Base-by-base conservation (phyloP, 345 rosid species). In the Citrus sp. region DNA sequence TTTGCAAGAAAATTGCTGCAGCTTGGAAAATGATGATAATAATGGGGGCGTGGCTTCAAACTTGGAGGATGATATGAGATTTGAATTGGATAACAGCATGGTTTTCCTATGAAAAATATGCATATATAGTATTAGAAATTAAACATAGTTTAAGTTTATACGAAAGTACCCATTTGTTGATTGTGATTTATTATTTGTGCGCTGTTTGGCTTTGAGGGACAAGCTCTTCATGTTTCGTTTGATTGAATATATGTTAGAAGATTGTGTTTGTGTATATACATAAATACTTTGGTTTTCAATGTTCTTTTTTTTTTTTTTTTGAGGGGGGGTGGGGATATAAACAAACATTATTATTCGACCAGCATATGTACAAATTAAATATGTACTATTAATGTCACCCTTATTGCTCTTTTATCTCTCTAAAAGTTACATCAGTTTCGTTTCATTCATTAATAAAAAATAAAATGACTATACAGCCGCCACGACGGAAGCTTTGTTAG, bases 31-130 rank as follows among this genome's bases (percentile, higher is more conserved):
- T 56, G 72, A 82, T 63, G 19, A 54, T 19, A 54, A 5, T 54
- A 18, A 54, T 54, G 58, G 58, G 58, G 87, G 79, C 61, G 87
- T 77, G 35, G 77, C 79, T 83, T 80, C 93, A 9, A 84, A 79
- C 80, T 75, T 85, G 78, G 87, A 80, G 35, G 81, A 82, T 38
- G 81, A 82, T 38, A 79, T 84, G 72, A 82, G 87, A 80, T 85
- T 84, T 72, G 89, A 86, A 59, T 58, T 84, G 72, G 88, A 86
- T 58, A 81, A 84, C 67, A 83, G 77, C 56, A 64, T 70, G 84
- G 80, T 80, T 51, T 82, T 90, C 82, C 80, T 85, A 75, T 86
- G 76, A 87, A 69, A 35, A 21, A 21, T 12, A 25, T 18, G 35
- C 4, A 2, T 6, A 28, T 28, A 28, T 2, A 34, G 42, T 32